Percentiles rank a stretch among this genome's conserved stretches.
phyloP scores from a whole-genome alignment of 331 rosid genomes.

The Malus hybrid region DNA sequence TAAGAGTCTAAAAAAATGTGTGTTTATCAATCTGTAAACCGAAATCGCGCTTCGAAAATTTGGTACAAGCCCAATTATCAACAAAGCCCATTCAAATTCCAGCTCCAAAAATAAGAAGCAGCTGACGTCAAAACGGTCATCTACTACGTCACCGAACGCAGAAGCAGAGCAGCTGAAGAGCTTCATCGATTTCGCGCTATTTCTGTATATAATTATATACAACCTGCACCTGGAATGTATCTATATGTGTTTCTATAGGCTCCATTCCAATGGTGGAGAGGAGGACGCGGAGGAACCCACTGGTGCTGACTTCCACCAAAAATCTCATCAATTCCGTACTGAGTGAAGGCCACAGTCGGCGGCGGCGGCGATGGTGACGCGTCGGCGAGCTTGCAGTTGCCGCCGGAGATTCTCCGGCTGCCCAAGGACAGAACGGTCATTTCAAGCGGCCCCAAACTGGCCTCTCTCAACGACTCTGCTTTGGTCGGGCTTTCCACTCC shows the following conservation, averaged over 20 bases:
- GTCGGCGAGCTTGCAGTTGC: conserved; percentile 18
- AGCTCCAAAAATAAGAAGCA: no score
- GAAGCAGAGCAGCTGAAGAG: neutral
- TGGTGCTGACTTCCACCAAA: conserved; percentile 66
- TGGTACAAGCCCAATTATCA: neutral
- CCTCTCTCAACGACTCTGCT: conserved; percentile 60
- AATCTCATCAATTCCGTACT: conserved; percentile 42
- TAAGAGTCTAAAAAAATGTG: no score
- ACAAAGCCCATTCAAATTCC: no score
- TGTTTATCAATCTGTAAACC: no score
- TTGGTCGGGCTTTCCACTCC: conserved; percentile 58
- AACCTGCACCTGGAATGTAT: neutral
- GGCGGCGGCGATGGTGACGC: neutral
- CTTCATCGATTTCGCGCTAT: conserved; percentile 11
- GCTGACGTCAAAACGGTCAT: neutral
- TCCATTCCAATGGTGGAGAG: conserved; percentile 51
- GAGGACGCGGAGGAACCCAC: conserved; percentile 61
- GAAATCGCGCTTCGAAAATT: neutral
- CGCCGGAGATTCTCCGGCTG: conserved; percentile 62
- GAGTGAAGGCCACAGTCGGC: conserved; percentile 9
- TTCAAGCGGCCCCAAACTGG: conserved; percentile 17
- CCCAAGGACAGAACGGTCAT: conserved; percentile 10
- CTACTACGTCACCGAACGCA: neutral
- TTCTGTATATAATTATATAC: neutral
- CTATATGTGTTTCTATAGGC: neutral